A percentile compares a stretch with the other conserved stretches of the same genome.
These are phyloP conservation scores for Pharnaceum exiguum DNA, from an alignment of 148 eudicot species.

Conservation along the genomic window DNA sequence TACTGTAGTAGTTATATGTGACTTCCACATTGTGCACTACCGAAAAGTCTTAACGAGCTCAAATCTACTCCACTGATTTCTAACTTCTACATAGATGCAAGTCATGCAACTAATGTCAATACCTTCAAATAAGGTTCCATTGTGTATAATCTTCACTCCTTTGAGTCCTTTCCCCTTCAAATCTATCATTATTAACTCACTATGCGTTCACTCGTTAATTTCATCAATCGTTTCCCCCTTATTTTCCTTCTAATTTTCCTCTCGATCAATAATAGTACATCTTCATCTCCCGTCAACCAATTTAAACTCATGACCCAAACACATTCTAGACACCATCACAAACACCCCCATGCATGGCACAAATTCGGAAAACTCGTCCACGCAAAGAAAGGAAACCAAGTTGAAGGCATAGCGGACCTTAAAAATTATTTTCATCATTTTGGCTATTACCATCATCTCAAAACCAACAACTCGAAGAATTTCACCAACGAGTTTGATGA, in stretches of 20 bases:
- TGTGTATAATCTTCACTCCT: no score
- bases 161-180: no score
- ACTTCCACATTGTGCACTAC: no score
- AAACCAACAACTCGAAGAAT: neutral
- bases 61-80: no score
- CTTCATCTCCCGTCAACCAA: neutral
- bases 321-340: constrained; percentile 8
- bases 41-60: no score
- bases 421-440: constrained; percentile 50
- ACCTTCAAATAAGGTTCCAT: no score
- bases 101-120: no score
- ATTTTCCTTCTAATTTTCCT: neutral
- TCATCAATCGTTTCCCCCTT: constrained; percentile 1
- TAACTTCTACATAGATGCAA: no score
- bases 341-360: constrained; percentile 31
- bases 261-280: no score
- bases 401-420: constrained; percentile 36
- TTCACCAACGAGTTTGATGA: constrained; percentile 43
- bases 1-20: no score
- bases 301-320: constrained; percentile 4
- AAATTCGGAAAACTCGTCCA: constrained; percentile 28
- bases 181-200: neutral
- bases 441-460: constrained; percentile 34
- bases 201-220: constrained; percentile 12
- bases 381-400: constrained; percentile 37